Conservation (phyloP, 2,329 filamentous ascomycete genomes). For the Cladosporium phlei region DNA sequence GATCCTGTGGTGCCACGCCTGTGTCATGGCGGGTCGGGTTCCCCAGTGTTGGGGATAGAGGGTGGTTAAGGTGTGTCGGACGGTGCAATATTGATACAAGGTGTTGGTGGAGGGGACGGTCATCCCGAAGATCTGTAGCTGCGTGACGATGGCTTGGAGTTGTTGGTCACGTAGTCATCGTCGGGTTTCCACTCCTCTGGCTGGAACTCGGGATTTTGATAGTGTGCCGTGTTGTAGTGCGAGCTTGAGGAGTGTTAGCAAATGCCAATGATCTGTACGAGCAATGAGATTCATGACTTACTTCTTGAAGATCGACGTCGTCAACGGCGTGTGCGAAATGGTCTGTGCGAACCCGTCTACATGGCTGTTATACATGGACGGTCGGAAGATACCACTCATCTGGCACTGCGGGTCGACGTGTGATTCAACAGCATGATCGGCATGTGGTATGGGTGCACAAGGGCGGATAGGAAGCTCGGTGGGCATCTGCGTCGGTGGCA, state of each 20-base stretch:
- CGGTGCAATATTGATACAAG: slow-evolving; percentile 33
- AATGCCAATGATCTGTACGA: neutral
- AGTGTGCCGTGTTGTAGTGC: slow-evolving; percentile 50
- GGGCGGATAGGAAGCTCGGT: slow-evolving; percentile 27
- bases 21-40: slow-evolving; percentile 19
- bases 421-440: slow-evolving; percentile 15
- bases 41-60: slow-evolving; percentile 16
- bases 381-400: slow-evolving; percentile 40
- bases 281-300: slow-evolving; percentile 27
- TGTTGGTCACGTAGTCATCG: slow-evolving; percentile 38
- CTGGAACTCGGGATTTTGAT: slow-evolving; percentile 49
- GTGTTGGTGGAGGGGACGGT: slow-evolving; percentile 30
- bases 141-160: slow-evolving; percentile 19
- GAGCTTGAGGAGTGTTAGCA: slow-evolving; percentile 34
- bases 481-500: slow-evolving; percentile 24
- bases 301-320: slow-evolving; percentile 49
- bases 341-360: slow-evolving; percentile 21
- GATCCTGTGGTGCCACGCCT: slow-evolving; percentile 20
- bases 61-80: slow-evolving; percentile 16
- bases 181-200: slow-evolving; percentile 50
- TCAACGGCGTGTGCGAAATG: slow-evolving; percentile 39
- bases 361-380: slow-evolving; percentile 38
- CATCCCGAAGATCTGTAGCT: slow-evolving; percentile 31
- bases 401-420: slow-evolving; percentile 22
- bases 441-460: slow-evolving; percentile 19